Base-by-base conservation (phyloP, 2,329 filamentous ascomycete species). In the Aspergillus sp. region DNA sequence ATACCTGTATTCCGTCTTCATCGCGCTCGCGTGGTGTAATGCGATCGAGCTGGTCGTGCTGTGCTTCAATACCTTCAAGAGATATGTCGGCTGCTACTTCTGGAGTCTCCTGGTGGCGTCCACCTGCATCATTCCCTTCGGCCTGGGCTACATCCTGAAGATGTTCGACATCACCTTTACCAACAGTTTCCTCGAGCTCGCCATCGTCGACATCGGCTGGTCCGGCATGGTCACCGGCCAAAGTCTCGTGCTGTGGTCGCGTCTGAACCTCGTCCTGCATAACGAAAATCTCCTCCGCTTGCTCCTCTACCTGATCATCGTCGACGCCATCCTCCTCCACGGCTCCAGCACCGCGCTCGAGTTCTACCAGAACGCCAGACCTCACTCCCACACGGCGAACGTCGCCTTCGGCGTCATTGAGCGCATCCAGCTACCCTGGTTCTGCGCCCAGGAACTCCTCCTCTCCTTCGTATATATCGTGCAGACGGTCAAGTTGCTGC, bases 381-480 rank as follows among this genome's bases (percentile, higher is more conserved):
- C 50, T 10, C 41, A 60, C 46, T 58, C 58, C 0, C 14, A 16
- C 1, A 52, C 59, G 5, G 73, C 71, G 50, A 54, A 58, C 3
- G 19, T 53, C 0, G 71, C 62, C 2, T 77, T 75, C 58, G 66
- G 70, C 24, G 56, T 77, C 43, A 72, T 79, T 63, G 81, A 83
- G 54, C 77, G 78, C 57, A 70, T 82, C 10, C 79, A 83, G 58
- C 72, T 83, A 46, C 74, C 76, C 3, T 70, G 79, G 8, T 83
- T 83, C 62, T 81, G 77, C 51, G 35, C 81, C 5, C 80, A 83
- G 62, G 81, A 83, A 54, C 65, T 76, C 35, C 69, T 81, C 33
- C 73, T 83, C 41, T 81, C 79, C 1, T 60, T 66, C 0, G 65
- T 81, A 13, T 83, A 81, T 59, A 80, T 83, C 40, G 65, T 63